Percentiles rank a stretch among this genome's conserved stretches.
These are phyloP conservation scores for Biancaea sappan DNA, from an alignment of 306 rosid genomes.

Conservation along the genomic window DNA sequence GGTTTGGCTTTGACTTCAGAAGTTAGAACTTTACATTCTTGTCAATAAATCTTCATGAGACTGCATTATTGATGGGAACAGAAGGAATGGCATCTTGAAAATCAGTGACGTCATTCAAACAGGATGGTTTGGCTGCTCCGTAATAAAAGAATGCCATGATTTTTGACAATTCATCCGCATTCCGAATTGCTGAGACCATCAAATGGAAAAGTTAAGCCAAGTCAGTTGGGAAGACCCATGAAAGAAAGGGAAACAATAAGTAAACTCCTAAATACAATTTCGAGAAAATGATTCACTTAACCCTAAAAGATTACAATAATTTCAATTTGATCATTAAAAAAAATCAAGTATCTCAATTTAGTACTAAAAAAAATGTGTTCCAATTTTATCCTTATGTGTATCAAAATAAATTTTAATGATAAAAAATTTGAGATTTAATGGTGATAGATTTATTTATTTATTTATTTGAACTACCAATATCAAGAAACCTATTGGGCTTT, in stretches of 20 bases:
- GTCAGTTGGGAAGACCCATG: slow-evolving; percentile 1
- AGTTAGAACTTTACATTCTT: slow-evolving; percentile 19
- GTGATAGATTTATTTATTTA: too few relatives aligned
- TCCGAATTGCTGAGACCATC: slow-evolving; percentile 57
- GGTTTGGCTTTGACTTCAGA: neutral
- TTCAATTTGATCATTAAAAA: too few relatives aligned
- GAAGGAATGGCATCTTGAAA: slow-evolving; percentile 69
- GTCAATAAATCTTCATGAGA: slow-evolving; percentile 31
- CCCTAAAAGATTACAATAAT: too few relatives aligned
- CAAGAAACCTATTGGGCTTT: too few relatives aligned
- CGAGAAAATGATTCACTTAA: too few relatives aligned
- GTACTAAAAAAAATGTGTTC: too few relatives aligned
- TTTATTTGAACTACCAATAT: too few relatives aligned
- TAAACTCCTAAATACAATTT: too few relatives aligned
- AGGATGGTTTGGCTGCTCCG: slow-evolving; percentile 80
- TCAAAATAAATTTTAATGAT: too few relatives aligned
- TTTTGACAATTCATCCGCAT: slow-evolving; percentile 83
- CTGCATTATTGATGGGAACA: slow-evolving; percentile 40
- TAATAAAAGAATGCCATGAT: slow-evolving; percentile 87
- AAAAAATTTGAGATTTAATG: too few relatives aligned
- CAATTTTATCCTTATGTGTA: too few relatives aligned
- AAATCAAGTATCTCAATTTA: too few relatives aligned
- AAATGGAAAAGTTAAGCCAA: slow-evolving; percentile 7
- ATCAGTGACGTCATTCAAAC: slow-evolving; percentile 47
- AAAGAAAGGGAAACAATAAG: neutral